Evolutionary conservation across 2,329 filamentous ascomycete genomes (phyloP), one percentile per base, ranked within the genome.

Genomic region (Cryphonectria naterciae): DNA sequence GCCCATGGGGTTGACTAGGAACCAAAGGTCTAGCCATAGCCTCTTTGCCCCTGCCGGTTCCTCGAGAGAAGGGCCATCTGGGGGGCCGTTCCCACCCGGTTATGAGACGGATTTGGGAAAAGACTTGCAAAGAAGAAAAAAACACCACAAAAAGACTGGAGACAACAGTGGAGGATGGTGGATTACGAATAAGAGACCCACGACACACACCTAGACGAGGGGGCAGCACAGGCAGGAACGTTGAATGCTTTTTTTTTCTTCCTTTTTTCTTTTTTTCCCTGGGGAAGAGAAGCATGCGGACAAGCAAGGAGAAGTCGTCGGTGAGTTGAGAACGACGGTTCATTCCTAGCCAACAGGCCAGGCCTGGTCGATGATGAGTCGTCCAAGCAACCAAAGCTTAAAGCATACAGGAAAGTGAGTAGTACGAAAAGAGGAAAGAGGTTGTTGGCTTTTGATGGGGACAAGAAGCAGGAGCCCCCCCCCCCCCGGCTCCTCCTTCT

Each of bases 1-100:
- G 58, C 58, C 58, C 58, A 61, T 61, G 58, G 58, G 58, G 58
- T 61, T 61, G 17, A 61, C 17, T 3, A 39, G 58, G 7, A 32
- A 32, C 15, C 2, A 61, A 37, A n/a, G 22, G 15, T 61, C 58
- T 61, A 35, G 37, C 37, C 37, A 49, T 7, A 49, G 46, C 19
- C 4, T 17, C 15, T 43, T 17, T 4, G 41, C 41, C 41, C 41
- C 41, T 49, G 46, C 46, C 17, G 1, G 22, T 10, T 19, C 46
- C 19, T 49, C 22, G 22, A 49, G 22, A 49, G 46, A 2, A 22
- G 2, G 46, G 17, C 22, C 46, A 22, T 22, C 43, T 49, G 19
- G 43, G 41, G 41, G 4, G 43, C 43, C 43, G 19, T 49, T 49
- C 43, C 7, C 5, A 49, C 43, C 43, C 19, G 25, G 17, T 11